These are phyloP conservation scores for Sordariomycetes sp. DNA, from an alignment of 2,329 filamentous ascomycete genomes.

Conservation along the genomic window DNA sequence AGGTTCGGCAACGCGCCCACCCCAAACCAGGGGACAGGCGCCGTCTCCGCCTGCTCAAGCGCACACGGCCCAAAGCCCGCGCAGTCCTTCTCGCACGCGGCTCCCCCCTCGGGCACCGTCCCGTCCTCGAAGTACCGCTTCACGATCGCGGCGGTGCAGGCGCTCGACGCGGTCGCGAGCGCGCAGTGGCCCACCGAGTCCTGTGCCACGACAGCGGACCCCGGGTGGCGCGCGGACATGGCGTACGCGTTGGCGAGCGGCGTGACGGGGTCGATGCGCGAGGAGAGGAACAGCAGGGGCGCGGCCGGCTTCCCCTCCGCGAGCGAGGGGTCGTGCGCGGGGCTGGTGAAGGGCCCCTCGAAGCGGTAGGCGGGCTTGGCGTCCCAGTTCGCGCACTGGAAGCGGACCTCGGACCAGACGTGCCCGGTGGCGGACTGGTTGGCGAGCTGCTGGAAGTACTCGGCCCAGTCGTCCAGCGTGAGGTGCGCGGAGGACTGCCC, in stretches of 20 bases:
- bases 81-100: conserved; percentile 10
- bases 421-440: conserved; percentile 18
- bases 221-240: conserved; percentile 16
- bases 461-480: conserved; percentile 14
- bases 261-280: conserved; percentile 33
- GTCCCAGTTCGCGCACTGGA: conserved; percentile 26
- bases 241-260: conserved; percentile 25
- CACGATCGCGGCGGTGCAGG: conserved; percentile 11
- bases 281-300: conserved; percentile 32
- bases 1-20: not conserved
- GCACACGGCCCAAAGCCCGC: conserved; percentile 7
- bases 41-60: not conserved
- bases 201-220: conserved; percentile 17
- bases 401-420: conserved; percentile 21
- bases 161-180: conserved; percentile 6
- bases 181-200: conserved; percentile 18
- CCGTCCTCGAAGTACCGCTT: conserved; percentile 19
- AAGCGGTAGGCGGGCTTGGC: conserved; percentile 29
- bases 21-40: not conserved
- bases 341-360: conserved; percentile 20
- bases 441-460: conserved; percentile 17
- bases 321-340: conserved; percentile 11
- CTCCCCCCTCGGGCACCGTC: conserved; percentile 13
- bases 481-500: conserved; percentile 14
- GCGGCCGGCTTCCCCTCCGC: conserved; percentile 21